Evolutionary conservation across 2,329 filamentous ascomycete genomes (phyloP).

Genomic region (Cladosporium sp.): DNA sequence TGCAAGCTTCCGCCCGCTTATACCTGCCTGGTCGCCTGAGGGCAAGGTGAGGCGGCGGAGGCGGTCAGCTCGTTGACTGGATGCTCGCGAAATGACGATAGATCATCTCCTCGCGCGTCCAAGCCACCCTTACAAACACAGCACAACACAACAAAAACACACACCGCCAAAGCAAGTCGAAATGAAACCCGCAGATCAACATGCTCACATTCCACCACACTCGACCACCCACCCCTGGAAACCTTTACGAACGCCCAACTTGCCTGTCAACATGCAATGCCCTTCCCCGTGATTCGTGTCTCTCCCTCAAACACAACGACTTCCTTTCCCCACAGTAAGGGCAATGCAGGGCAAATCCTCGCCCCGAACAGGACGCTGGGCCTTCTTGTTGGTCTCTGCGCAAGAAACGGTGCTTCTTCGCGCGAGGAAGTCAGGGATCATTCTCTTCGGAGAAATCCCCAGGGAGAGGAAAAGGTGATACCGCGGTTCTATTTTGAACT

Average conservation of each 20-base stretch:
- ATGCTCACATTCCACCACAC: not conserved
- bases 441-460: not conserved
- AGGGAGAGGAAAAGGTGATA: not conserved
- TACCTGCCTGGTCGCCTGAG: not conserved
- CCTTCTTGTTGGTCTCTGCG: conserved; percentile 2
- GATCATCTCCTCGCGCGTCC: not conserved
- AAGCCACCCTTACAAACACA: not conserved
- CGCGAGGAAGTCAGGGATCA: not conserved
- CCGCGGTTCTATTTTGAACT: not conserved
- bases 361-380: conserved; percentile 11
- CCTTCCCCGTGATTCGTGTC: not conserved
- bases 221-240: not conserved
- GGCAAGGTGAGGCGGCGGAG: not conserved
- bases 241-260: no score
- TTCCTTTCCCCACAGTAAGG: not conserved
- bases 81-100: not conserved
- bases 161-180: not conserved
- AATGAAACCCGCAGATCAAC: not conserved
- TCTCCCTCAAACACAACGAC: not conserved
- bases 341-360: conserved; percentile 9
- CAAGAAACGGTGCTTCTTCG: conserved; percentile 11
- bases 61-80: not conserved
- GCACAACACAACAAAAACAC: not conserved
- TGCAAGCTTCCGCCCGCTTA: not conserved
- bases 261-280: no score